phyloP scores from a whole-genome alignment of 306 rosid genomes.

The Glycyrrhiza uralensis region DNA sequence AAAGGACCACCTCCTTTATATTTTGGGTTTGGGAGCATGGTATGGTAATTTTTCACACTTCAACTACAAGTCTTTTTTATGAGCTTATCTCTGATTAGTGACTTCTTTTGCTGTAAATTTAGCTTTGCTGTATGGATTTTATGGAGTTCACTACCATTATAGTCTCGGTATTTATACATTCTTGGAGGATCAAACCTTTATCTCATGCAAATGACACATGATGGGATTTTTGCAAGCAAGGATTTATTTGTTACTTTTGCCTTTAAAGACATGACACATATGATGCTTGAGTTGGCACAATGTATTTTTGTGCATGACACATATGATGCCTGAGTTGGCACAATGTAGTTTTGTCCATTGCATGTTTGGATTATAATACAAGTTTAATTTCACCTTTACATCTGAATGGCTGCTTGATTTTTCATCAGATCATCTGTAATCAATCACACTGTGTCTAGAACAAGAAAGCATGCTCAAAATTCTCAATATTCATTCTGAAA shows the following conservation, averaged over 20 bases:
- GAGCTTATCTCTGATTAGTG: background rate
- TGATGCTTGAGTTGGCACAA: background rate
- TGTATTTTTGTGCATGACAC: background rate
- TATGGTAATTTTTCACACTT: constrained; percentile 39
- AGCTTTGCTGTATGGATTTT: background rate
- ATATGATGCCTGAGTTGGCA: background rate
- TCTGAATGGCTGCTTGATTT: background rate
- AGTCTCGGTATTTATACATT: background rate
- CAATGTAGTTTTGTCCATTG: background rate
- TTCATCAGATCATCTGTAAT: background rate
- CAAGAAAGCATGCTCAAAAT: background rate
- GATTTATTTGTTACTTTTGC: background rate
- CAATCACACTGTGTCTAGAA: background rate
- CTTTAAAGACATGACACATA: background rate
- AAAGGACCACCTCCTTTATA: constrained; percentile 80
- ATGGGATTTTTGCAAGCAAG: background rate
- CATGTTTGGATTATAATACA: background rate
- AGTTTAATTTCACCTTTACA: background rate
- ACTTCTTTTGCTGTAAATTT: background rate
- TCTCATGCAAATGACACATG: constrained; percentile 9
- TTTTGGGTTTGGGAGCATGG: constrained; percentile 99
- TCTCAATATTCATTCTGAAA: constrained; percentile 3
- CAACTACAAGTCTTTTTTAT: background rate
- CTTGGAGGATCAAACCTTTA: background rate
- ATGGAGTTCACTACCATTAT: background rate